Evolutionary conservation across 345 rosid species (phyloP).

Genomic region (Eucalyptus tenuipes): DNA sequence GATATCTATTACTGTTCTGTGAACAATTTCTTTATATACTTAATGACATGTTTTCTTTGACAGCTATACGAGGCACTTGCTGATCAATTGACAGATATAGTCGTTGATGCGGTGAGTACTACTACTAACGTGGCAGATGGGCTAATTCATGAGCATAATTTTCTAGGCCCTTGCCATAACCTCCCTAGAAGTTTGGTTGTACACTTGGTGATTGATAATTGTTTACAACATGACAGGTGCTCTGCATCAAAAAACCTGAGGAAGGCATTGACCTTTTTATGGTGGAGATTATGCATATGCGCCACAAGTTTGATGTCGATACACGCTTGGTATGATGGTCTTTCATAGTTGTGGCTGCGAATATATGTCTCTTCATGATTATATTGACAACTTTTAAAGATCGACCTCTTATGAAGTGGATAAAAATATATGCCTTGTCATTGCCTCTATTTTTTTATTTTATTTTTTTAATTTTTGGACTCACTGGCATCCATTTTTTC

Average conservation of each 20-base stretch:
- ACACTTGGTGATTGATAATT: neutral
- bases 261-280: slow-evolving; percentile 89
- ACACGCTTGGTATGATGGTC: slow-evolving; percentile 60
- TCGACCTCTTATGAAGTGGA: neutral
- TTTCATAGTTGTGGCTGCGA: neutral
- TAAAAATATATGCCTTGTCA: neutral
- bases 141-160: neutral
- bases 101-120: slow-evolving; percentile 65
- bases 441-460: neutral
- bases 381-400: neutral
- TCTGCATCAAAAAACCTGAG: slow-evolving; percentile 76
- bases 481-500: neutral
- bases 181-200: neutral
- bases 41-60: neutral
- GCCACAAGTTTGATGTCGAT: slow-evolving; percentile 92
- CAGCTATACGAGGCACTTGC: slow-evolving; percentile 90
- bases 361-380: neutral
- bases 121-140: neutral
- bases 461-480: neutral
- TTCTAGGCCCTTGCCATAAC: neutral
- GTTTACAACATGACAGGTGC: slow-evolving; percentile 43
- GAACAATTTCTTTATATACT: neutral
- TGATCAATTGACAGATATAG: slow-evolving; percentile 88
- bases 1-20: neutral
- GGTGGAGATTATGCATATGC: slow-evolving; percentile 99